Percentiles rank a stretch among this genome's conserved stretches.
phyloP scores from a whole-genome alignment of 345 rosid species.

The Salix exigua region DNA sequence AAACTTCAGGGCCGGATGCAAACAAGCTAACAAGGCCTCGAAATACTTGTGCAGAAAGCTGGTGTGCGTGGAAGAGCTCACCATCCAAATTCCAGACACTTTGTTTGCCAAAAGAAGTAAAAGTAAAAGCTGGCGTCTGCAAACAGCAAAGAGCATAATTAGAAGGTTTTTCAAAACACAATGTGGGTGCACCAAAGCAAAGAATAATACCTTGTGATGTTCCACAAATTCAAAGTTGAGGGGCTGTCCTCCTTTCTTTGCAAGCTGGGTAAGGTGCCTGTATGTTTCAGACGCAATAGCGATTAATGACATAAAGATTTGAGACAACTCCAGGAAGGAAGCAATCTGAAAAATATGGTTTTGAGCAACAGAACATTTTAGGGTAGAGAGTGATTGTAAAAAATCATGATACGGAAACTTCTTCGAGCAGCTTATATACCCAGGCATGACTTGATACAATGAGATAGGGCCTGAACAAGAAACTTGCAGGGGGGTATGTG shows the following conservation, averaged over 20 bases:
- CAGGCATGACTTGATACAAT: too few species aligned
- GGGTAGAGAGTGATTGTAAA: too few species aligned
- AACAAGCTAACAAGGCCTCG: constrained; percentile 75
- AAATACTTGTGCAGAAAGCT: constrained; percentile 88
- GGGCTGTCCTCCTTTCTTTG: constrained; percentile 75
- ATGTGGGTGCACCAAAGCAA: too few species aligned
- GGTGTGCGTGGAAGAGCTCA: constrained; percentile 82
- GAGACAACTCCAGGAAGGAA: background rate
- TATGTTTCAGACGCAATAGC: background rate
- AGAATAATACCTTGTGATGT: constrained; percentile 58
- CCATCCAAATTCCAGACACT: constrained; percentile 94
- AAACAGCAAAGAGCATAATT: background rate
- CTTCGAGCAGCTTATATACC: too few species aligned
- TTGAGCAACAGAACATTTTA: too few species aligned
- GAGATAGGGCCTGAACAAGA: too few species aligned
- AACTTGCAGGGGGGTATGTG: too few species aligned
- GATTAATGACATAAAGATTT: background rate
- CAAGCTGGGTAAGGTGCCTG: constrained; percentile 96
- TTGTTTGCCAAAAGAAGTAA: constrained; percentile 69
- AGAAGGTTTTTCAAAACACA: too few species aligned
- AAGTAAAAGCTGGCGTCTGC: constrained; percentile 84
- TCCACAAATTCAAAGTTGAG: constrained; percentile 80
- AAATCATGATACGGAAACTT: too few species aligned
- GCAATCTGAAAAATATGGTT: background rate
- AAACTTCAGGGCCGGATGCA: constrained; percentile 88